Evolutionary conservation across 345 rosid species (phyloP), one percentile per base, ranked within the genome.

Genomic region (Salix brachista): DNA sequence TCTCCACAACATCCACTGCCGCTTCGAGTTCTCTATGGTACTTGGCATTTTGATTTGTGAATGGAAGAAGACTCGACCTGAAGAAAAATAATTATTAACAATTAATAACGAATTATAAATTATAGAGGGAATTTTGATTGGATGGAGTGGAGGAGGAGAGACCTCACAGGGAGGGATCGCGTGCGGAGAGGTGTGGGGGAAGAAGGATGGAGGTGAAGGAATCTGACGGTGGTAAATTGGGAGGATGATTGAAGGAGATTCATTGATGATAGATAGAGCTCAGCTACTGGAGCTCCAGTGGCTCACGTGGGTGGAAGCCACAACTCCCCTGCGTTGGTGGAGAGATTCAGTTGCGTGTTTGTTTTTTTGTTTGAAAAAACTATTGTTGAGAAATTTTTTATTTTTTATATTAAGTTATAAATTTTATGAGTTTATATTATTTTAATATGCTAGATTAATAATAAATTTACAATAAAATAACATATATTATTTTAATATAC

Each of bases 1-100:
- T 88, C 83, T 88, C 92, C 46, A 92, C 95, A 6, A 86, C 88
- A 75, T 83, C 89, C 67, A 90, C 82, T 21, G 97, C 97, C 28
- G 89, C 91, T 67, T 87, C 89, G 23, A 94, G 91, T 83, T 94
- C 97, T 77, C 75, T 83, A 72, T 84, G 88, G 67, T 90, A 94
- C 84, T 86, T 89, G 11, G 94, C 92, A 75, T 85, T 88, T 68
- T 86, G 86, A 70, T 77, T 86, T 0, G 88, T 85, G 68, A 89
- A 89, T 23, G 98, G 97, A 70, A 91, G 89, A 69, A 46, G 50
- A 46, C 83, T 83, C 52, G 90, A 82, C 85, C 91, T 87, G 87
- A 54, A 77, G 83, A 39, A 73, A 2, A 44, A 13, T 46, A 28
- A 36, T 18, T 4, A 48, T 16, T 13, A 48, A 58, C 54, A 25